Evolutionary conservation across 306 rosid species (phyloP), one percentile per base, ranked within the genome.

Genomic region (Castanospermum australe): DNA sequence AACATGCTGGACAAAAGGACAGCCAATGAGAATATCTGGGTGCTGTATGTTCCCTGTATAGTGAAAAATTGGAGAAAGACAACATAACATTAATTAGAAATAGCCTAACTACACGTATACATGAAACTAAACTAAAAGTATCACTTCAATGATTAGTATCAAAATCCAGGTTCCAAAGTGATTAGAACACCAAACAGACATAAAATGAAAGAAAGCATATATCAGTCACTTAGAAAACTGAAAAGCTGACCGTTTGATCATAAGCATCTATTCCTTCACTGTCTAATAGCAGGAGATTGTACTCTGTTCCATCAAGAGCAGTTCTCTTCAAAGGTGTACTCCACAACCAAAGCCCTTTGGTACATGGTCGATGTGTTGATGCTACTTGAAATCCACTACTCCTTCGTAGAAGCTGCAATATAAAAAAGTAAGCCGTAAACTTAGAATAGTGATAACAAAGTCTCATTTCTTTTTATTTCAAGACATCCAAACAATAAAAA

Each of bases 341-440:
- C 99, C 99, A 94, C 81, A 94, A 56, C 99, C 98, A 94, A 73
- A 94, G 89, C 79, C 99, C 97, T 77, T 92, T 92, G n/a, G 99
- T 94, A 86, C 97, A 94, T 8, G 99, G 99, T 33, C 89, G 84
- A 83, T 92, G 97, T 15, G 99, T 94, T 32, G 99, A 85, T 20
- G 97, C 97, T 25, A 91, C 97, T 85, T 91, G 93, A 87, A 94
- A 94, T 66, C 99, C 99, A 75, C 97, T 87, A 70, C 97, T 89
- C 76, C 92, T 91, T 68, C 97, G 97, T 63, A 94, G 87, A 82
- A 94, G 97, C 99, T 94, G 86, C 78, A 86, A 67, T 5, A 44
- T 52, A 82, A 65, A 20, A 60, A 35, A 10, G 5, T 60, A n/a
- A n/a, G 69, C 14, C 15, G 8, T 14, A 63, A 41, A 55, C 25